Base-by-base conservation (phyloP, 2,329 filamentous ascomycete species). In the Neopestalotiopsis clavispora region DNA sequence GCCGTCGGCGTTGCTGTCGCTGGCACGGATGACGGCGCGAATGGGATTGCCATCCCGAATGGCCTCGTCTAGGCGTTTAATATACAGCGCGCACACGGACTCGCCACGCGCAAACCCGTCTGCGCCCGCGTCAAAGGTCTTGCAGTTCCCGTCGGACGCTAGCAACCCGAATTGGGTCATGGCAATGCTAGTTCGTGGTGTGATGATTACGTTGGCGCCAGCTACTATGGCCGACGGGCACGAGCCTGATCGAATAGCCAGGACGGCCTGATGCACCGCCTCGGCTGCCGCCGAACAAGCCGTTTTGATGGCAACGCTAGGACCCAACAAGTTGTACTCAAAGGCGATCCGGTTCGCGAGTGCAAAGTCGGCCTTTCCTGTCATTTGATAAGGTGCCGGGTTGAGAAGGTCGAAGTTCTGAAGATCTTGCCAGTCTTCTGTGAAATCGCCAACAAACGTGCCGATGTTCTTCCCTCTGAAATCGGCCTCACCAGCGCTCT, bases 81-180 rank as follows among this genome's bases (percentile, higher is more conserved):
- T 57, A 0, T 86, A 69, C 1, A 87, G 45, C 1, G 81, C 77
- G 0, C 75, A 81, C 1, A 82, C 73, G 2, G 84, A 86, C 69
- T 88, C 86, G 1, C 84, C 85, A 12, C 85, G 78, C 0, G 78
- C 82, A 70, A 87, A 89, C 0, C 86, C 87, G 69, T 84, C 78
- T 6, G 67, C 67, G 7, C 28, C 14, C 13, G 49, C 45, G 23
- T 65, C 61, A 60, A 68, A 68, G 30, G 45, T 68, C 42, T 65
- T 65, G 23, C 67, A 65, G 10, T 28, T 42, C 1, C 60, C 61
- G 28, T 65, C 56, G 5, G 32, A 13, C 5, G 61, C 23, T 13
- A 64, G 23, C 3, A 57, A 9, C 2, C 68, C 64, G 10, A 20
- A 4, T 6, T 45, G 7, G 6, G 49, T 14, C 61, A 57, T 64